Percentiles rank a stretch among this genome's conserved stretches.
These are phyloP conservation scores for Linnemannia zychae DNA, from an alignment of 192 early-diverging fungal genomes.

Conservation along the genomic window DNA sequence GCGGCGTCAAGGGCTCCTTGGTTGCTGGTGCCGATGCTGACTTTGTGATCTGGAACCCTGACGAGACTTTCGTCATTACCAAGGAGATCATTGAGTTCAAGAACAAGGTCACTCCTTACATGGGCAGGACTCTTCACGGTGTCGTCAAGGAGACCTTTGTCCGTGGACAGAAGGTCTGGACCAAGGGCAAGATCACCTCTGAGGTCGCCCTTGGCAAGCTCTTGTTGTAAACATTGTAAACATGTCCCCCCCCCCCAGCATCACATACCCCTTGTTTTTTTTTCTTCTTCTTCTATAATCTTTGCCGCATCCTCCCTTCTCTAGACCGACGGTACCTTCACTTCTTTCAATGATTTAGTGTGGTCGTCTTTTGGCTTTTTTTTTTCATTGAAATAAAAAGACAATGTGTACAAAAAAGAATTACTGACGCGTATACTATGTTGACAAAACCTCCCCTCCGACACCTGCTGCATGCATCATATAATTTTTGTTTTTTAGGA, in stretches of 20 bases:
- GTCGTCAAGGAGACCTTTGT: slow-evolving; percentile 79
- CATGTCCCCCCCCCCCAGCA: neutral
- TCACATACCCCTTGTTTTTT: neutral
- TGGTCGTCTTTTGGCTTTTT: neutral
- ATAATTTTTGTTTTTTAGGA: no score
- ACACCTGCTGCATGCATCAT: neutral
- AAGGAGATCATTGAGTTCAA: slow-evolving; percentile 82
- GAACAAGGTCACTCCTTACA: slow-evolving; percentile 86
- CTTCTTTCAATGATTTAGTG: neutral
- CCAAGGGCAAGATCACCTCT: slow-evolving; percentile 42
- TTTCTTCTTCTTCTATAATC: slow-evolving; percentile 4
- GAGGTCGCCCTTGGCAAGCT: slow-evolving; percentile 46
- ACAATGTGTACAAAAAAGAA: neutral
- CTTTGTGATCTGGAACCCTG: slow-evolving; percentile 84
- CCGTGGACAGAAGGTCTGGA: slow-evolving; percentile 67
- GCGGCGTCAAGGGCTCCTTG: slow-evolving; percentile 77
- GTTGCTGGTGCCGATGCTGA: slow-evolving; percentile 80
- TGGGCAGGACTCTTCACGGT: slow-evolving; percentile 71
- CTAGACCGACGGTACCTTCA: neutral
- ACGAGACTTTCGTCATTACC: slow-evolving; percentile 69
- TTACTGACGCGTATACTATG: no score
- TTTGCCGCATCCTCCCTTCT: neutral
- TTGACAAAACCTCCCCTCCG: no score
- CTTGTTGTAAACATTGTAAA: slow-evolving; percentile 17
- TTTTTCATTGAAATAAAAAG: slow-evolving; percentile 1